Conservation (phyloP, 768 basidiomycete genomes). For the Tricholoma sp. region DNA sequence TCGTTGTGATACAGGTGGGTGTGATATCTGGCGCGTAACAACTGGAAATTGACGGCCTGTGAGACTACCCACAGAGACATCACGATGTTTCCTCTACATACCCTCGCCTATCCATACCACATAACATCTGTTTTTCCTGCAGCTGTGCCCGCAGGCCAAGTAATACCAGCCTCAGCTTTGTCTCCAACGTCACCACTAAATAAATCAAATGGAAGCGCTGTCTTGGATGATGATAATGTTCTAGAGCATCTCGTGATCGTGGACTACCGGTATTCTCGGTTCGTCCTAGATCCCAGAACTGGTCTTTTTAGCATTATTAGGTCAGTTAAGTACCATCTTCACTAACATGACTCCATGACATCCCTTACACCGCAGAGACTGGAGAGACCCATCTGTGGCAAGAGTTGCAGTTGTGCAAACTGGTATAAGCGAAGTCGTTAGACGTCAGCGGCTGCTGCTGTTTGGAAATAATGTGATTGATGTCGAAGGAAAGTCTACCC, state of each 20-base stretch:
- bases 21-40: not conserved
- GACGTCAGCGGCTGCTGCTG: constrained; percentile 62
- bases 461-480: constrained; percentile 89
- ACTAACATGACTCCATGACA: constrained; percentile 1
- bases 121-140: constrained; percentile 75
- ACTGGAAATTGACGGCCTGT: constrained; percentile 18
- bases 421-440: constrained; percentile 52
- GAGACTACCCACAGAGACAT: constrained; percentile 86
- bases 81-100: constrained; percentile 66
- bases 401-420: constrained; percentile 53
- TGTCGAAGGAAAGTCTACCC: constrained; percentile 79
- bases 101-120: constrained; percentile 69
- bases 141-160: constrained; percentile 23
- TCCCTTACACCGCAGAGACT: constrained; percentile 55
- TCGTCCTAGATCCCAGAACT: constrained; percentile 78
- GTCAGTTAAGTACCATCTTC: constrained; percentile 35
- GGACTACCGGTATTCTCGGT: constrained; percentile 91
- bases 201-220: constrained; percentile 26
- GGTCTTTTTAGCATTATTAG: constrained; percentile 80
- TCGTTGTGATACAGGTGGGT: constrained; percentile 88
- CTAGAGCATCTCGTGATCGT: constrained; percentile 59
- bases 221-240: constrained; percentile 24
- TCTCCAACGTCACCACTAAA: constrained; percentile 14
- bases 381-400: constrained; percentile 80
- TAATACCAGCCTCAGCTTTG: constrained; percentile 12